A percentile compares a stretch with the other conserved stretches of the same genome.
These are phyloP conservation scores for Aureobasidium lini DNA, from an alignment of 2,329 filamentous ascomycete species.

Conservation along the genomic window DNA sequence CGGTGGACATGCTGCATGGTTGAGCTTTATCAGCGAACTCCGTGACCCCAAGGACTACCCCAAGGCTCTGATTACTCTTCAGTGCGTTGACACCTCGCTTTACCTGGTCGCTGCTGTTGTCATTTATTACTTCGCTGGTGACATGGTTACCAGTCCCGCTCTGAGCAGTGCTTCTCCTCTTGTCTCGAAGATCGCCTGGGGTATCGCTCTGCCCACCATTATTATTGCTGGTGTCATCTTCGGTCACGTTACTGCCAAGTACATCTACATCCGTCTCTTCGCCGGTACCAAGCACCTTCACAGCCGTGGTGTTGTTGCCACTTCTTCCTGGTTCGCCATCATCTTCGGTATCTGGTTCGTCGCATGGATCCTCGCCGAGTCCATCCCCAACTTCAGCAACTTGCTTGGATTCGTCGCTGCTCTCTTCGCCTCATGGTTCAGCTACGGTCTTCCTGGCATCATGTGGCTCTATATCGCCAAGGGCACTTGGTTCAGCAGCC, in stretches of 20 bases:
- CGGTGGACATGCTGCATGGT: slow-evolving; percentile 58
- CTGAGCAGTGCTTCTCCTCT: slow-evolving; percentile 51
- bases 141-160: slow-evolving; percentile 55
- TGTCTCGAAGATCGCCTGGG: slow-evolving; percentile 58
- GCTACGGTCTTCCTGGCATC: slow-evolving; percentile 18
- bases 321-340: slow-evolving; percentile 53
- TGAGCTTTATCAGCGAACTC: slow-evolving; percentile 59
- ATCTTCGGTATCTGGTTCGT: slow-evolving; percentile 50
- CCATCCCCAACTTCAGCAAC: slow-evolving; percentile 15
- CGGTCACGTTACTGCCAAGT: slow-evolving; percentile 57
- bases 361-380: slow-evolving; percentile 59
- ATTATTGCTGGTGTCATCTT: slow-evolving; percentile 65
- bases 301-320: slow-evolving; percentile 33
- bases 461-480: slow-evolving; percentile 37
- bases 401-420: slow-evolving; percentile 36
- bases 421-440: slow-evolving; percentile 60
- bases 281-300: slow-evolving; percentile 45
- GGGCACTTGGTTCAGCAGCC: slow-evolving; percentile 34
- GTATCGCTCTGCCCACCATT: slow-evolving; percentile 63
- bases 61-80: slow-evolving; percentile 56
- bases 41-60: slow-evolving; percentile 54
- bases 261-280: slow-evolving; percentile 60
- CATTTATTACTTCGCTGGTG: slow-evolving; percentile 59
- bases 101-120: slow-evolving; percentile 59
- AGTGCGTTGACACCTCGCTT: slow-evolving; percentile 52